Evolutionary conservation across 2,329 filamentous ascomycete genomes (phyloP), one percentile per base, ranked within the genome.

Genomic region (Fusarium hostae): DNA sequence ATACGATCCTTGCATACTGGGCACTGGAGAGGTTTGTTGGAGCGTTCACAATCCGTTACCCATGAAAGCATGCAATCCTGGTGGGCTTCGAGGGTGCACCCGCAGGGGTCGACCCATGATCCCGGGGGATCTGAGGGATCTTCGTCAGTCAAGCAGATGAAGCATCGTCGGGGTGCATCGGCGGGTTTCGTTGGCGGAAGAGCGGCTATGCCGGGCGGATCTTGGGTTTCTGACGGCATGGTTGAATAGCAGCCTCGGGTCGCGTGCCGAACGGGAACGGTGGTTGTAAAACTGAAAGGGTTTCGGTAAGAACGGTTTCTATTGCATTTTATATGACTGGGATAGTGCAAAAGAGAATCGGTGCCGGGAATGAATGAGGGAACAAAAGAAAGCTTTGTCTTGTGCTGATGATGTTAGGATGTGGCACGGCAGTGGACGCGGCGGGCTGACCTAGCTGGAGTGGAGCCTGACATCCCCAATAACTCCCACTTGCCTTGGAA

Each of bases 1-100:
- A 98, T 97, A 72, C 90, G 87, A 4, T 90, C 88, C 80, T 97
- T 96, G 87, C 96, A 99, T 70, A 97, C 93, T 5, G 95, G 95
- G 79, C 96, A 99, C 59, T 89, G 84, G 70, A 98, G 89, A 68
- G 90, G 90, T 59, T 89, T 89, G 79, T 85, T 79, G 78, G 87
- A 81, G 65, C 81, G 87, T 82, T 98, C 94, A 78, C 94, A 89
- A 78, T 97, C 94, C n/a, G 93, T 92, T 22, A 98, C 92, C 95
- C 95, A 99, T 76, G 94, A 92, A 41, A 98, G 86, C 72, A 98
- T 87, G 79, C 95, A 97, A 66, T 90, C 88, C 80, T 98, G 94
- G 79, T 99, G 96, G 3, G 95, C 96, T 61, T 93, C 93, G 41
- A 99, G 86, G 16, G 93, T 94, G 82, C 96, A 99, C 1, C 92